Conservation (phyloP, 148 eudicot species). For the Rhododendron simsii region DNA sequence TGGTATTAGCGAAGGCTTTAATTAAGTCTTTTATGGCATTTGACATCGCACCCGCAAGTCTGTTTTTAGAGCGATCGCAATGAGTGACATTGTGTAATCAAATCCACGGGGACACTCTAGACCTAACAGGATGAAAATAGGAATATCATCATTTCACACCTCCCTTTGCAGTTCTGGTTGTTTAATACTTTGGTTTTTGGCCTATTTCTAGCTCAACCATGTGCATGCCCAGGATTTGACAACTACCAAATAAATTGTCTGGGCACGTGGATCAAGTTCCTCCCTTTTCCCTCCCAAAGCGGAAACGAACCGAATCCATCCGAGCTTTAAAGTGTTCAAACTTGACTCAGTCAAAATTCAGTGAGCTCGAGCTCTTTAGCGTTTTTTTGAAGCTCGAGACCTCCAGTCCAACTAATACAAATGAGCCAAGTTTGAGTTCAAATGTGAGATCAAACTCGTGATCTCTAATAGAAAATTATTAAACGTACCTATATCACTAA, state of each 20-base stretch:
- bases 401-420: not conserved
- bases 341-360: not conserved
- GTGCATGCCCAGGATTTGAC: not conserved
- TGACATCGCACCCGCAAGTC: too few relatives aligned
- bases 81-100: too few relatives aligned
- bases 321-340: not conserved
- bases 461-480: not conserved
- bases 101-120: fast-evolving
- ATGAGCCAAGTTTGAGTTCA: not conserved
- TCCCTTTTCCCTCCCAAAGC: not conserved
- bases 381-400: not conserved
- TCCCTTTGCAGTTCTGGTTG: not conserved
- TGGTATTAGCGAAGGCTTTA: too few relatives aligned
- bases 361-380: not conserved
- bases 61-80: too few relatives aligned
- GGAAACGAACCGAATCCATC: not conserved
- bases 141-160: not conserved
- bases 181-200: not conserved
- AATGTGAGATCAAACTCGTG: not conserved
- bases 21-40: too few relatives aligned
- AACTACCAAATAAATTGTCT: not conserved
- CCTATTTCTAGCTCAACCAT: not conserved
- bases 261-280: not conserved
- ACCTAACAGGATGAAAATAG: not conserved
- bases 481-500: too few relatives aligned